Base-by-base conservation (phyloP, 2,329 filamentous ascomycete genomes). In the Xylaria polymorpha region DNA sequence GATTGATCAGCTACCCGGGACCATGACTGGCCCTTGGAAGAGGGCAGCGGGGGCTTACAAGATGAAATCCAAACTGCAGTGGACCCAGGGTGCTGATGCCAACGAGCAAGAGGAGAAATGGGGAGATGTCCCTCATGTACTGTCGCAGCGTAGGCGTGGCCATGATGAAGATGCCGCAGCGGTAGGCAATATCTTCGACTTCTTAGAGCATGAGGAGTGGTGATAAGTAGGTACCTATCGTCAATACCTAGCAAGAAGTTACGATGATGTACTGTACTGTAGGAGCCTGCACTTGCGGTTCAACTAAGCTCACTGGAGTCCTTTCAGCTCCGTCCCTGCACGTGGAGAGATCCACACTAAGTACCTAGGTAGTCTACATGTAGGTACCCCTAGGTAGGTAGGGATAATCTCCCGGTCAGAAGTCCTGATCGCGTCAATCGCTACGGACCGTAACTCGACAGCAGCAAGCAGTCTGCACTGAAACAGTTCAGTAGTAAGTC, bases 61-160 rank as follows among this genome's bases (percentile, higher is more conserved):
- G 82, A 81, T 98, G 95, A 81, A 93, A 98, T 71, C 96, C 96
- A 79, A 98, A 99, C 77, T 98, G 94, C 53, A 98, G 87, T 1
- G 96, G 94, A 0, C 95, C 96, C 20, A 98, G 82, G 0, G 94
- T 97, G 51, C 92, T 89, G 68, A 94, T 85, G 69, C 90, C 82
- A 64, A 98, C 87, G 56, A 96, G 83, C 77, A 93, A 88, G 76
- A 96, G 78, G 75, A 98, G 88, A 81, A 94, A 97, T 5, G 88
- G 85, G 43, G 93, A 96, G 64, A 94, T 83, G 74, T 85, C 81
- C 71, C 79, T 79, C 62, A 83, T 71, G 65, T 77, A 78, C 66
- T 79, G 76, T 56, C 76, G 74, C 55, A 79, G 57, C 37, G 73
- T 72, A 5, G 72, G 72, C n/a, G 74, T 72, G 56, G 75, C 65